Evolutionary conservation across 257 asterid species (phyloP), one percentile per base, ranked within the genome.

Genomic region (Solanum piurae): DNA sequence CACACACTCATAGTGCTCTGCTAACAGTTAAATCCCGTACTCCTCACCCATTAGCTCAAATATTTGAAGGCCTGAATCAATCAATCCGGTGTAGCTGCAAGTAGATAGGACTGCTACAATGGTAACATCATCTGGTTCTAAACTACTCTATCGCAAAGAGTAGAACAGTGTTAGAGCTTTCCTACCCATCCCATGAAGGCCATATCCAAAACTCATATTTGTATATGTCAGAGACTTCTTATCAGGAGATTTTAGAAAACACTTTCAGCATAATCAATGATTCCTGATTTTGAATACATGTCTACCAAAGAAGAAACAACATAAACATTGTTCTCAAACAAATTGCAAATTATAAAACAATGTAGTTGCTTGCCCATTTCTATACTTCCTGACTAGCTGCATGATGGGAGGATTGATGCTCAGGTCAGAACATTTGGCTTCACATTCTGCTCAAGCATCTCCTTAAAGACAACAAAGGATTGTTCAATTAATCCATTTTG

Each of bases 121-220:
- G 87, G 96, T 93, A 46, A 95, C 72, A 10, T 90, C 92, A 87
- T 95, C 98, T 12, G 94, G 98, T 71, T 80, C 85, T 66, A 92
- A 76, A 16, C 94, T 91, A 31, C 58, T 84, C 40, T 89, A 94
- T 89, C 71, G 88, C 98, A 93, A 91, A 27, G 95, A 91, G 74
- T 88, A 88, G 79, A 96, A 95, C 7, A 94, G 88, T 77, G 3
- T 34, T 12, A 95, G 44, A 33, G 99, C 98, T 88, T 94, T 93
- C 89, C 94, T 93, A 31, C 96, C 96, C 96, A 94, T 94, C 49
- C 99, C 99, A 82, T 96, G 96, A 76, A 94, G 99, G 38, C 95
- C 99, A 87, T 95, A 96, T 62, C 98, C 99, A 89, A 94, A 71
- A 89, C 95, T 95, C 98, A 96, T 95, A 90, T 94, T 96, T 5